Conservation (phyloP, 2,329 filamentous ascomycete species). For the Trichoderma koningii region DNA sequence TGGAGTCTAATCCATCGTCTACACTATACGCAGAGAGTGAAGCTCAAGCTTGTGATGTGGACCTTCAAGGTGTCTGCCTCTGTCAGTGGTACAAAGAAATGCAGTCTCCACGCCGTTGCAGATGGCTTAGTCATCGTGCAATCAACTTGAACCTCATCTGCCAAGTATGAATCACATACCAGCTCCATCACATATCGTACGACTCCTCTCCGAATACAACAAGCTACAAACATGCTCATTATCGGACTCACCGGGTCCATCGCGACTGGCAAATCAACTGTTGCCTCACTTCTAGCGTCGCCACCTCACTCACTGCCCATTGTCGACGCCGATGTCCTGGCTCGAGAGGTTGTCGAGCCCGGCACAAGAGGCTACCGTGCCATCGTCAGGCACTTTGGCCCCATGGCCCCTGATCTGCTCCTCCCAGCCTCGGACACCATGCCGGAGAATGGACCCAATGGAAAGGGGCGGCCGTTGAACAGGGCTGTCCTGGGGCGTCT, state of each 20-base stretch:
- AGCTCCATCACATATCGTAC: neutral
- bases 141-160: neutral
- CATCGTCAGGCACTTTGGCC: constrained; percentile 78
- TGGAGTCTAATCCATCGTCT: no score
- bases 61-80: neutral
- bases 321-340: constrained; percentile 90
- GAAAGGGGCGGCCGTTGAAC: constrained; percentile 76
- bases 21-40: no score
- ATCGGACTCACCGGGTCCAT: constrained; percentile 97
- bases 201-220: no score
- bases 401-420: constrained; percentile 83
- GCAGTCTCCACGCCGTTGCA: neutral
- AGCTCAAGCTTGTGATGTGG: neutral
- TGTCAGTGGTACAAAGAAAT: neutral
- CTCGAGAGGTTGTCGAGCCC: constrained; percentile 91
- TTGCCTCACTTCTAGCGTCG: constrained; percentile 77
- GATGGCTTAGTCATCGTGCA: neutral
- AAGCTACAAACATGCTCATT: constrained; percentile 68
- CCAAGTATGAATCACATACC: neutral
- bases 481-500: constrained; percentile 79
- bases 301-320: constrained; percentile 85
- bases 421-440: constrained; percentile 58
- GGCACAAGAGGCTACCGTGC: constrained; percentile 80
- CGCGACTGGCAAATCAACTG: constrained; percentile 96
- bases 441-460: constrained; percentile 56